Percentiles rank a stretch among this genome's conserved stretches.
Conservation (phyloP, 768 basidiomycete species). For the Rhizopogon sp. region DNA sequence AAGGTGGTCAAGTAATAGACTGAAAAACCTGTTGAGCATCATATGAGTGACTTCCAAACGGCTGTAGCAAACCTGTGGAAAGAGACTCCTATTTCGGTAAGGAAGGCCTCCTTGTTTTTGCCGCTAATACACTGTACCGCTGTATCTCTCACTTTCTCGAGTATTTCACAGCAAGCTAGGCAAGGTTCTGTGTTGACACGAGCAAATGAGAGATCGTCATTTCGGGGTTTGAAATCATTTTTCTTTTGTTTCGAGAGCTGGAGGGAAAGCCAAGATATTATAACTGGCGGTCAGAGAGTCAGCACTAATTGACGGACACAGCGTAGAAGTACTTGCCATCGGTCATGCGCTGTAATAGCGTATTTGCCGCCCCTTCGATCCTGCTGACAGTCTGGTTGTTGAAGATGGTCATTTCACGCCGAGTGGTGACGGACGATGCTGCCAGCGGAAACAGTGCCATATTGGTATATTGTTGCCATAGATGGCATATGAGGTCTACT, state of each 20-base stretch:
- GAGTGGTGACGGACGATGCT: constrained; percentile 75
- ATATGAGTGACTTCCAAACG: neutral
- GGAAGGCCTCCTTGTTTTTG: constrained; percentile 88
- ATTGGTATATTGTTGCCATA: constrained; percentile 96
- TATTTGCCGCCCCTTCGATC: constrained; percentile 80
- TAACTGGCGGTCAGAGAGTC: constrained; percentile 36
- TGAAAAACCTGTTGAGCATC: constrained; percentile 23
- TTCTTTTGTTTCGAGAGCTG: constrained; percentile 91
- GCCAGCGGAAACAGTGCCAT: constrained; percentile 87
- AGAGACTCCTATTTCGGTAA: constrained; percentile 89
- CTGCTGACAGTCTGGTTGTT: constrained; percentile 84
- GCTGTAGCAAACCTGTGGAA: constrained; percentile 70
- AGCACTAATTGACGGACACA: neutral
- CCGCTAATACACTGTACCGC: constrained; percentile 78
- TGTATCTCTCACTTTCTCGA: constrained; percentile 77
- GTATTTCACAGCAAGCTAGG: constrained; percentile 72
- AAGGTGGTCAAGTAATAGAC: constrained; percentile 88
- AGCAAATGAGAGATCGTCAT: constrained; percentile 94
- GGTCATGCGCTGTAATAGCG: constrained; percentile 70
- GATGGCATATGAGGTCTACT: constrained; percentile 85
- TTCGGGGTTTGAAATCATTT: constrained; percentile 93
- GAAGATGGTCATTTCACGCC: constrained; percentile 90
- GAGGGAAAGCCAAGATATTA: constrained; percentile 67
- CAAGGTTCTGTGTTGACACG: constrained; percentile 95
- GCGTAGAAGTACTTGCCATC: constrained; percentile 54